Conservation (phyloP, 805 yeast genomes). For the Saccharomycopsis synnaedendra region DNA sequence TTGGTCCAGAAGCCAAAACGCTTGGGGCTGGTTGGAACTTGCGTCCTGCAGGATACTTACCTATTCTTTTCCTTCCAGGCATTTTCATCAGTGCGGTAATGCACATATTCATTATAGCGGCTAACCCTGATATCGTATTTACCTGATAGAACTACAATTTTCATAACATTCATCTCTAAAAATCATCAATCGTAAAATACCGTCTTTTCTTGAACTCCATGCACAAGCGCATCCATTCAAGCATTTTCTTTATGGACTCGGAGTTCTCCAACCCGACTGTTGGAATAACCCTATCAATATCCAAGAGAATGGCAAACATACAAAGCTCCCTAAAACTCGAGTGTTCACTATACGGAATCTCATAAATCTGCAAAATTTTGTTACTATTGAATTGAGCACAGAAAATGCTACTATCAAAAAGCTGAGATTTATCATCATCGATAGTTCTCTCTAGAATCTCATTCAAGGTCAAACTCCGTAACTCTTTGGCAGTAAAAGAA, state of each 20-base stretch:
- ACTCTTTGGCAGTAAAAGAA: conserved; percentile 2
- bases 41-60: no score
- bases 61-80: no score
- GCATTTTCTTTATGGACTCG: conserved; percentile 21
- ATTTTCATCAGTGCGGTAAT: no score
- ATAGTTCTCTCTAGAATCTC: conserved; percentile 11
- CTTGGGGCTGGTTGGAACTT: no score
- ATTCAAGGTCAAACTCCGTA: conserved; percentile 8
- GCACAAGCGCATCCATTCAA: conserved; percentile 27
- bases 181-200: conserved; percentile 13
- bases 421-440: conserved; percentile 2
- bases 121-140: neutral
- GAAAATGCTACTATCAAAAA: conserved; percentile 18
- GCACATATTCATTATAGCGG: neutral
- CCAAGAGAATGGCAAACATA: conserved; percentile 44
- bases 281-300: conserved; percentile 50
- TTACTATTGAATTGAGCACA: conserved; percentile 24
- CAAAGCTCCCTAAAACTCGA: conserved; percentile 78
- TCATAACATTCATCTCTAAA: neutral
- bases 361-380: conserved; percentile 35
- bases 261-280: conserved; percentile 49
- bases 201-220: conserved; percentile 15
- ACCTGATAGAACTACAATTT: neutral
- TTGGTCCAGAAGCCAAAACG: no score
- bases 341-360: conserved; percentile 89